Percentiles rank a stretch among this genome's conserved stretches.
phyloP scores from a whole-genome alignment of 768 basidiomycete genomes.

The Xanthoconium stramineum region DNA sequence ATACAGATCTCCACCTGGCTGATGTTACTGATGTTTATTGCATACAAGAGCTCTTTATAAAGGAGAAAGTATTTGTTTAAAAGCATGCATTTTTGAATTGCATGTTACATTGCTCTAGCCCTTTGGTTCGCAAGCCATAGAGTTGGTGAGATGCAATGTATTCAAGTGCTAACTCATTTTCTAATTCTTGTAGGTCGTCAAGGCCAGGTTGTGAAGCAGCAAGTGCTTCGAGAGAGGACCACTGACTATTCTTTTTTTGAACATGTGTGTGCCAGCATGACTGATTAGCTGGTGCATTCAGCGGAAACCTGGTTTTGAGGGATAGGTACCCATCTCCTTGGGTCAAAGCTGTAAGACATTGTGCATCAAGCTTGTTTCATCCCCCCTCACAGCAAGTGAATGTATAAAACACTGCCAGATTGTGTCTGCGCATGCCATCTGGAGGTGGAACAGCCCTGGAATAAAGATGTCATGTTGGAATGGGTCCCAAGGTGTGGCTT shows the following conservation, averaged over 20 bases:
- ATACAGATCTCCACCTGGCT: background rate
- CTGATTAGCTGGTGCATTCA: constrained; percentile 36
- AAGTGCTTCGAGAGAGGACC: constrained; percentile 12
- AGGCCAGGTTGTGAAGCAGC: constrained; percentile 14
- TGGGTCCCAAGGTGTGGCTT: constrained; percentile 22
- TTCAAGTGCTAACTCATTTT: no score
- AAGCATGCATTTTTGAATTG: no score
- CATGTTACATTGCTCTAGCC: no score
- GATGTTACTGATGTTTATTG: no score
- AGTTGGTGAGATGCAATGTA: no score
- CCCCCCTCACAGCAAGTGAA: no score
- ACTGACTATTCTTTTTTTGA: no score
- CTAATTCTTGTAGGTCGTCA: constrained; percentile 23
- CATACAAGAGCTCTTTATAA: constrained; percentile 38
- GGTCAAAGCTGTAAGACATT: no score
- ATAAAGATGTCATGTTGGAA: constrained; percentile 35
- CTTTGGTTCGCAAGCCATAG: no score
- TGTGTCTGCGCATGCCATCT: constrained; percentile 29
- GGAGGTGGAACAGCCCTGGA: constrained; percentile 12
- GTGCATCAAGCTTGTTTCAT: no score
- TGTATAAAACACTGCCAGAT: constrained; percentile 14
- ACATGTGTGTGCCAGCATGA: no score
- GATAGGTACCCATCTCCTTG: no score
- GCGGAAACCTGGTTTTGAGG: constrained; percentile 35
- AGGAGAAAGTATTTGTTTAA: constrained; percentile 35